Base-by-base conservation (phyloP, 495 filamentous ascomycete genomes). In the Cudoniella acicularis region DNA sequence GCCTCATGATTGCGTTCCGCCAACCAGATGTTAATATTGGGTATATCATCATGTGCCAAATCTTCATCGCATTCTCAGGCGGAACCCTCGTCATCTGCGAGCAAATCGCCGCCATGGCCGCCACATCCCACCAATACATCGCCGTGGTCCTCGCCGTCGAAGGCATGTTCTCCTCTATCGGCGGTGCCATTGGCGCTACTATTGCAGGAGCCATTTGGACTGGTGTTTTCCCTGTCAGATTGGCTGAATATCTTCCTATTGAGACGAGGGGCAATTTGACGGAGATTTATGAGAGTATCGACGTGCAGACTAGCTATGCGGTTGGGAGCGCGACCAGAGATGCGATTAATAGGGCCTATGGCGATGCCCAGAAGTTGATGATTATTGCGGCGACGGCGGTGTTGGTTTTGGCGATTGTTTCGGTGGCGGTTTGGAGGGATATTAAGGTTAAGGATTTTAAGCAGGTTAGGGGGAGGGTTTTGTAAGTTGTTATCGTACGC, bases 1-100 rank as follows among this genome's bases (percentile, higher is more conserved):
- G 83, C 2, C 74, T 91, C n/a, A 83, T 90, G 79, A 87, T 90
- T 59, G 72, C 87, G 51, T 89, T 87, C 72, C 82, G 87, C 47
- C 71, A 81, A 57, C 69, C 74, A 3, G 74, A 78, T 42, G 69
- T 70, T 20, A 64, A 77, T 50, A 47, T 47, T 8, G 43, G 43
- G 8, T 47, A 85, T 68, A 72, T 91, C 22, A 74, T 90, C 71
- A 88, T 90, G 83, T 86, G 82, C 64, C 87, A 90, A 70, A 87
- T 91, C 67, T 85, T 90, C 71, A 88, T 91, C 64, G 84, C 88
- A 25, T 81, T 92, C 55, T 74, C 77, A 11, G 87, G 85, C 26
- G 78, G 78, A 40, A 72, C 73, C 21, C 70, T 78, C 21, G 82
- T 88, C 55, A 82, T 90, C 64, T 74, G 72, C 60, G 80, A 83